Evolutionary conservation across 169 alveolate species (phyloP).

Genomic region (Babesia ovis): DNA sequence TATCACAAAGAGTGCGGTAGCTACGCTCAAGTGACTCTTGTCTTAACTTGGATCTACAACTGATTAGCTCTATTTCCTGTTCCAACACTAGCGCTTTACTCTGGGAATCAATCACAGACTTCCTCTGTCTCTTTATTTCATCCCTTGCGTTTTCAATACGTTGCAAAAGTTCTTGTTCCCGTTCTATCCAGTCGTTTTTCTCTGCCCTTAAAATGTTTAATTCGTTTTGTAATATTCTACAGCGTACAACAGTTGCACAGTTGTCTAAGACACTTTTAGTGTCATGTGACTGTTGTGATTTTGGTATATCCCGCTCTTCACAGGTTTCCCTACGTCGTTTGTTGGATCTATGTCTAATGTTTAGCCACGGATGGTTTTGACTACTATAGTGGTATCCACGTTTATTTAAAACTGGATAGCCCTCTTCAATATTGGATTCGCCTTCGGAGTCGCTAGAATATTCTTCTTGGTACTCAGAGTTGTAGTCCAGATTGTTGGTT

Average conservation of each 20-base stretch:
- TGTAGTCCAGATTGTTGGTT: no score
- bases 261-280: no score
- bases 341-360: no score
- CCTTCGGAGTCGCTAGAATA: no score
- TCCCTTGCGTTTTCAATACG: conserved; percentile 15
- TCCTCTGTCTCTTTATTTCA: conserved; percentile 17
- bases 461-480: no score
- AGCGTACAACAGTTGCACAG: conserved; percentile 25
- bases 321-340: background rate
- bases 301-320: background rate
- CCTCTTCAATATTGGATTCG: background rate
- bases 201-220: conserved; percentile 14
- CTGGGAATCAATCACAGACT: conserved; percentile 30
- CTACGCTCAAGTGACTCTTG: conserved; percentile 40
- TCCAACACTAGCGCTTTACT: conserved; percentile 2
- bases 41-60: conserved; percentile 18
- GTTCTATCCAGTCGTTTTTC: background rate
- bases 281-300: no score
- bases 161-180: conserved; percentile 41
- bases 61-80: conserved; percentile 36
- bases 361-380: no score
- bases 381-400: no score
- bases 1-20: conserved; percentile 49
- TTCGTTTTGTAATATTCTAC: conserved; percentile 38
- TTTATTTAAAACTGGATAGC: no score